These are phyloP conservation scores for Crithidia expoeki DNA, from an alignment of 208 protist species.

Conservation along the genomic window DNA sequence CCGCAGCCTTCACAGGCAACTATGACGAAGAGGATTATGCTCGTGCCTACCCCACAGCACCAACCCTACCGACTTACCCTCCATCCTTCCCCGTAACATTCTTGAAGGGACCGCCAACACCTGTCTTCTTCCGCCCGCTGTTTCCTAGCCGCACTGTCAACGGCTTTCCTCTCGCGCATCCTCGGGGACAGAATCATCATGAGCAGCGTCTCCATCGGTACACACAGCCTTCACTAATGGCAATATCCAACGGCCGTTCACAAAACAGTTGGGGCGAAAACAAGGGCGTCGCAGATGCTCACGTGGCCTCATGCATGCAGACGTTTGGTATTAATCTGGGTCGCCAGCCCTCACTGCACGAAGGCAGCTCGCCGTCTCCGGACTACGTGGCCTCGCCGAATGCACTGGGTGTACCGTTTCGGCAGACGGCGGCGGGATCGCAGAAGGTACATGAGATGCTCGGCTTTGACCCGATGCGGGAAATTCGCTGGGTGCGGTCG, in stretches of 20 bases:
- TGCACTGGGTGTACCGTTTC: neutral
- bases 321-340: neutral
- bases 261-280: neutral
- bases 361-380: neutral
- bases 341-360: neutral
- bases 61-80: neutral
- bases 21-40: neutral
- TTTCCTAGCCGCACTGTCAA: neutral
- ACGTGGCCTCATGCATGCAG: neutral
- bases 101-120: neutral
- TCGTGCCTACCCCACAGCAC: neutral
- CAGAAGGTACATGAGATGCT: slow-evolving; percentile 21
- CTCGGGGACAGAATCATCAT: neutral
- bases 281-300: neutral
- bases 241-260: neutral
- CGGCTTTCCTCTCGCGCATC: neutral
- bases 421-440: neutral
- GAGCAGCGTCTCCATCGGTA: neutral
- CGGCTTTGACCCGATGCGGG: slow-evolving; percentile 11
- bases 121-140: neutral
- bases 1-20: neutral
- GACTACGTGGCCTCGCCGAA: neutral
- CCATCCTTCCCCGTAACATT: neutral
- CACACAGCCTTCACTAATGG: too few species aligned
- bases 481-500: slow-evolving; percentile 21